Percentiles rank a stretch among this genome's conserved stretches.
These are phyloP conservation scores for Nannizziopsis barbatae DNA, from an alignment of 2,329 filamentous ascomycete genomes.

Conservation along the genomic window DNA sequence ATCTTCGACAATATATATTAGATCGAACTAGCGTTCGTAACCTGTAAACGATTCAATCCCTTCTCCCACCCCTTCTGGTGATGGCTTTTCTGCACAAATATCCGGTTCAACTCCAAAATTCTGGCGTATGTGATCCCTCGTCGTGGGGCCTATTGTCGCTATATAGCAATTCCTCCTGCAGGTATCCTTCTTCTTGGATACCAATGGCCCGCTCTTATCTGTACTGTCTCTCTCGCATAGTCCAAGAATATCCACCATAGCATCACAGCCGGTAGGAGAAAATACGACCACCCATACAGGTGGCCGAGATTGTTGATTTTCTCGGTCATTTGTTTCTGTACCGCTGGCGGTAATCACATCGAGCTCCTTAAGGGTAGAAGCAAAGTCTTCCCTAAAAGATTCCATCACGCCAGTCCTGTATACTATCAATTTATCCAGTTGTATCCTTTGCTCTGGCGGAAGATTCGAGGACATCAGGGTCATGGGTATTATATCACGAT, in stretches of 20 bases:
- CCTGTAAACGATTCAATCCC: slow-evolving; percentile 49
- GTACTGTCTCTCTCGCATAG: slow-evolving; percentile 32
- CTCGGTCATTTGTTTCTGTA: slow-evolving; percentile 15
- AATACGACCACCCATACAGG: slow-evolving; percentile 40
- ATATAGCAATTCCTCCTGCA: slow-evolving; percentile 46
- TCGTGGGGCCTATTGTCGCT: slow-evolving; percentile 89
- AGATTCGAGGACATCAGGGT: slow-evolving; percentile 54
- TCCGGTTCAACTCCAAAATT: slow-evolving; percentile 37
- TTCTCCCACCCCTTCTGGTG: slow-evolving; percentile 62
- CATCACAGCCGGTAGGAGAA: slow-evolving; percentile 51
- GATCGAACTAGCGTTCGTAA: background rate
- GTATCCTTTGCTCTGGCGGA: slow-evolving; percentile 43
- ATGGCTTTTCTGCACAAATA: slow-evolving; percentile 67
- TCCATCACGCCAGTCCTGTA: slow-evolving; percentile 79
- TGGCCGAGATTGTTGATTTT: slow-evolving; percentile 10
- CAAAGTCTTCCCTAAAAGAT: slow-evolving; percentile 61
- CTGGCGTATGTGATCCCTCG: slow-evolving; percentile 55
- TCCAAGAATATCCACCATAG: slow-evolving; percentile 46
- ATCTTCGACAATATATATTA: background rate
- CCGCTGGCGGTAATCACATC: slow-evolving; percentile 30
- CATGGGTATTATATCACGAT: slow-evolving; percentile 79
- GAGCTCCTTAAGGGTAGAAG: slow-evolving; percentile 33
- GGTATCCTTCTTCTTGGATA: slow-evolving; percentile 9
- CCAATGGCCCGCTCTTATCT: slow-evolving; percentile 1
- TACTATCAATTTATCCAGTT: slow-evolving; percentile 67